Evolutionary conservation across 2,329 filamentous ascomycete genomes (phyloP).

Genomic region (Colletotrichum kahawae): DNA sequence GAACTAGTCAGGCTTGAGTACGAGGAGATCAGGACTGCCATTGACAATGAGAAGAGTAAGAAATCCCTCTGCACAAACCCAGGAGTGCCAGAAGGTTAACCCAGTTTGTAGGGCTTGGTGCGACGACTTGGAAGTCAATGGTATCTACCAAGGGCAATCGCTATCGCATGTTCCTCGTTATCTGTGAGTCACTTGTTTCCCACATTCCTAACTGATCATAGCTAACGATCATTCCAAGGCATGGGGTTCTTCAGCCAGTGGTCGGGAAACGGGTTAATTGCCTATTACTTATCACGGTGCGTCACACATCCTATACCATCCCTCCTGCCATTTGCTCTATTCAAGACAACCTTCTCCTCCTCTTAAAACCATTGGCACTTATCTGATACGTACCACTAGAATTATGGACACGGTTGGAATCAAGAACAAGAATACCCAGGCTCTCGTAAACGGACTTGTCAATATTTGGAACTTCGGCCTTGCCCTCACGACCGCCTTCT

Average conservation of each 20-base stretch:
- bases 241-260: conserved; percentile 50
- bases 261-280: conserved; percentile 38
- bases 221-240: background rate
- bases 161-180: conserved; percentile 42
- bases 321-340: too few species aligned
- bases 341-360: too few species aligned
- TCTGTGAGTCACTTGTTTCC: too few species aligned
- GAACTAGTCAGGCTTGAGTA: conserved; percentile 57
- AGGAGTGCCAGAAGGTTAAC: background rate
- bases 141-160: conserved; percentile 34
- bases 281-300: conserved; percentile 22
- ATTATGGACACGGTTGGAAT: conserved; percentile 27
- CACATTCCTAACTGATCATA: too few species aligned
- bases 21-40: conserved; percentile 44
- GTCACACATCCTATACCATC: too few species aligned
- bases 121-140: conserved; percentile 33
- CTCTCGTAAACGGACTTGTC: conserved; percentile 31
- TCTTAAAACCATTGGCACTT: too few species aligned
- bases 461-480: conserved; percentile 33
- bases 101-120: conserved; percentile 18
- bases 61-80: background rate
- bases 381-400: background rate
- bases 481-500: conserved; percentile 30
- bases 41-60: conserved; percentile 45
- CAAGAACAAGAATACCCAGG: conserved; percentile 29